Evolutionary conservation across 2,329 filamentous ascomycete genomes (phyloP), one percentile per base, ranked within the genome.

Genomic region (Oidium heveae): DNA sequence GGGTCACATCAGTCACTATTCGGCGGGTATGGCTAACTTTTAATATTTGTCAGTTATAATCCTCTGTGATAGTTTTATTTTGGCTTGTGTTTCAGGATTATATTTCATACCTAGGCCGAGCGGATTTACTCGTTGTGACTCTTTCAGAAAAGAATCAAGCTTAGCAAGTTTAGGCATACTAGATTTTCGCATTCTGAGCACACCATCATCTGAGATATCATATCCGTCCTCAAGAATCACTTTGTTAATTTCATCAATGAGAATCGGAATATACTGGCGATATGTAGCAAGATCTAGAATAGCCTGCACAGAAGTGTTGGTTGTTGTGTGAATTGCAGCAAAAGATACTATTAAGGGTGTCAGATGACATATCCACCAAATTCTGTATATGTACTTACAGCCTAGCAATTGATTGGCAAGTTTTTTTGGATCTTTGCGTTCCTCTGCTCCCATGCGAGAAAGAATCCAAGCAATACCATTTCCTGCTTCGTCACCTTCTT

Each of bases 301-400:
- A 60, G 71, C 56, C 68, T 75, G 63, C 2, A 71, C 72, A 0
- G 69, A 59, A 0, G 70, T 66, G 33, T 70, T 57, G 0, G 70
- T 70, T 0, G 71, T 74, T 0, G 72, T 74, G 56, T 74, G 71
- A 41, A 75, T 73, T 2, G 72, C 69, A 0, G 72, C 71, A 52
- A 74, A 71, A 44, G 65, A 68, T 5, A 74, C 57, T 15, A 32
- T 18, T 3, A 24, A 47, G 47, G 4, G 43, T 41, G 18, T 53
- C 13, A 54, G 39, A 20, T 20, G 16, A 22, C 28, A 28, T 28
- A 28, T 3, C 6, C 3, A 28, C 3, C 3, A 39, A 24, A 18
- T 39, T 13, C 22, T n/a, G 3, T 24, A 16, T 20, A 15, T 6
- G 4, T n/a, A 39, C 37, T 43, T 39, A 53, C 34, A 22, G 20